Percentiles rank a stretch among this genome's conserved stretches.
phyloP scores from a whole-genome alignment of 2,329 filamentous ascomycete species.

The Fusarium odoratissimum region DNA sequence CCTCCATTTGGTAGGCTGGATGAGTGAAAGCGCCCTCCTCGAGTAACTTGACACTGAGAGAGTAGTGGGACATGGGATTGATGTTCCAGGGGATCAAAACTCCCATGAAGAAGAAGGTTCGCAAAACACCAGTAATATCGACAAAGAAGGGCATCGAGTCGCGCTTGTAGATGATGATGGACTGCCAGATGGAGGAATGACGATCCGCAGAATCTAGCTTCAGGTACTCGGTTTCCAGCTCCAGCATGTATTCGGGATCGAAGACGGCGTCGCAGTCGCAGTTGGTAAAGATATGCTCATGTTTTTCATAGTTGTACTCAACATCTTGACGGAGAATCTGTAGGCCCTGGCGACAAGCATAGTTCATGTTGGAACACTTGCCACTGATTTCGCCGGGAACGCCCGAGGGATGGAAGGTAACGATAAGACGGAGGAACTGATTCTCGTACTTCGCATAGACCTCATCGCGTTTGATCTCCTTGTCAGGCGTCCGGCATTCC shows the following conservation, averaged over 20 bases:
- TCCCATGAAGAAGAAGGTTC: constrained; percentile 43
- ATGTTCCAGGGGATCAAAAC: constrained; percentile 39
- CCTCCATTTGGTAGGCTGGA: constrained; percentile 32
- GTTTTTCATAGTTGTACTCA: constrained; percentile 31
- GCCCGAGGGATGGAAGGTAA: constrained; percentile 22
- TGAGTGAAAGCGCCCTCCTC: constrained; percentile 30
- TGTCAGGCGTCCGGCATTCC: constrained; percentile 26
- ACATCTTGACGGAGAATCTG: constrained; percentile 24
- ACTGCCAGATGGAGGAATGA: constrained; percentile 42
- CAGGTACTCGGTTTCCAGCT: constrained; percentile 27
- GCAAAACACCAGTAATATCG: constrained; percentile 41
- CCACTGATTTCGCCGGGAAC: constrained; percentile 24
- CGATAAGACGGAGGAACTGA: constrained; percentile 25
- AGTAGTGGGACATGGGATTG: constrained; percentile 35
- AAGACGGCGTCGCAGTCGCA: constrained; percentile 43
- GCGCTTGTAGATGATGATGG: constrained; percentile 41
- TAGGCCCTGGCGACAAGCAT: constrained; percentile 28
- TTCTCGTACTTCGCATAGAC: constrained; percentile 19
- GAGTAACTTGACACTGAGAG: constrained; percentile 27
- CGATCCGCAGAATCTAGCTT: constrained; percentile 29
- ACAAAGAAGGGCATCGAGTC: constrained; percentile 43
- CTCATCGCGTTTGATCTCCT: constrained; percentile 29
- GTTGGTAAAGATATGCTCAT: constrained; percentile 42
- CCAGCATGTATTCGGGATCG: constrained; percentile 38
- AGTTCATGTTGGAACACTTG: constrained; percentile 33